Base-by-base conservation (phyloP, 495 filamentous ascomycete species). In the Penicillium fimorum region DNA sequence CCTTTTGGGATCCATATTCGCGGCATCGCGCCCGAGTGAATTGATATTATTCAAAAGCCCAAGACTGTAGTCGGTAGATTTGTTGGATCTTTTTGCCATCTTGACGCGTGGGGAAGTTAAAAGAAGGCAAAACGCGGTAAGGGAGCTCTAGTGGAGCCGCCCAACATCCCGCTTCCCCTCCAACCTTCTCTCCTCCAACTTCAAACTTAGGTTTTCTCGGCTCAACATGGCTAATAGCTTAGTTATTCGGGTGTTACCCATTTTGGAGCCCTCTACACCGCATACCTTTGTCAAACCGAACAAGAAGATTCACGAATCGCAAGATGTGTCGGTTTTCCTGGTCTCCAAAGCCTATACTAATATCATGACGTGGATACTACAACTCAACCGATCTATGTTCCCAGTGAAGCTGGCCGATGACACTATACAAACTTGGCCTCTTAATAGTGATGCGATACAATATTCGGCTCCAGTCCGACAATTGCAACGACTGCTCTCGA, bases 321-420 rank as follows among this genome's bases (percentile, higher is more conserved):
- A 84, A 35, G 91, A 96, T 79, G 88, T 97, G 20, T 61, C 79
- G 6, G 76, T 75, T 47, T 99, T 97, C 63, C 79, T 91, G 32
- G 78, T 79, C 27, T 90, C 91, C 29, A 83, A 79, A 67, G 94
- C 90, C 15, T 96, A 97, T 72, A 77, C 79, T 43, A 89, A 96
- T 69, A 89, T 97, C 33, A 86, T 88, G 74, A 80, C 81, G 44
- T 99, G 96, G 66, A 70, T 97, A 7, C 70, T 95, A 44, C 94
- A 97, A 71, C 81, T 99, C 27, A 97, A 96, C 68, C 82, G 85
- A 40, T 83, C 91, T 17, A 85, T 97, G 77, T 91, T 92, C 65
- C 92, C 94, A 3, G 76, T 83, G n/a, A 73, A 69, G 55, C 53
- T 62, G 0, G 40, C 62, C 7, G 69, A 75, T 46, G 62, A 67